phyloP scores from a whole-genome alignment of 345 rosid species.

The Melaleuca alternifolia region DNA sequence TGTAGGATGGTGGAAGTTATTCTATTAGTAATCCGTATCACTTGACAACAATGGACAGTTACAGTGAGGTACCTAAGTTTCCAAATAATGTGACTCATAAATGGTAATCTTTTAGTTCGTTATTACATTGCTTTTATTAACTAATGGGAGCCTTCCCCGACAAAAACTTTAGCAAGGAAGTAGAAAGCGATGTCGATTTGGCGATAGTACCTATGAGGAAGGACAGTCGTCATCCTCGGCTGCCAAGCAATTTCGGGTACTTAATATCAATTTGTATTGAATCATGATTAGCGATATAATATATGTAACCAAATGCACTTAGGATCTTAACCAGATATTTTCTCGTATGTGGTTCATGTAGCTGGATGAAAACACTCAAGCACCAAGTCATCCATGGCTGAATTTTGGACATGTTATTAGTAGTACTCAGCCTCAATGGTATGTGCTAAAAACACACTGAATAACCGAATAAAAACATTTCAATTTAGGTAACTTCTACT shows the following conservation, averaged over 20 bases:
- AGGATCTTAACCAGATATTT: not conserved
- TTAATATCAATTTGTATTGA: not conserved
- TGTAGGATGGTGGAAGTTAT: not conserved
- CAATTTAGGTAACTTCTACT: not conserved
- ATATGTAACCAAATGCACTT: not conserved
- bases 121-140: not conserved
- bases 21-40: not conserved
- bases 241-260: not conserved
- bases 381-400: not conserved
- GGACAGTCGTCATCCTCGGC: not conserved
- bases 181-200: not conserved
- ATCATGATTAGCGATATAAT: not conserved
- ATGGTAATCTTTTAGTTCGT: not conserved
- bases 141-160: not conserved
- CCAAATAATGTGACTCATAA: not conserved
- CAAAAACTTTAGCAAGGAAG: not conserved
- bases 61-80: not conserved
- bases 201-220: not conserved
- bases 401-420: not conserved
- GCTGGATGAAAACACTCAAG: not conserved
- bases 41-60: not conserved
- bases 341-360: not conserved
- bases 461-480: not conserved
- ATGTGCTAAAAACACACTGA: not conserved
- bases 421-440: not conserved